phyloP scores from a whole-genome alignment of 2,329 filamentous ascomycete species.

The Aureobasidium mangrovei region DNA sequence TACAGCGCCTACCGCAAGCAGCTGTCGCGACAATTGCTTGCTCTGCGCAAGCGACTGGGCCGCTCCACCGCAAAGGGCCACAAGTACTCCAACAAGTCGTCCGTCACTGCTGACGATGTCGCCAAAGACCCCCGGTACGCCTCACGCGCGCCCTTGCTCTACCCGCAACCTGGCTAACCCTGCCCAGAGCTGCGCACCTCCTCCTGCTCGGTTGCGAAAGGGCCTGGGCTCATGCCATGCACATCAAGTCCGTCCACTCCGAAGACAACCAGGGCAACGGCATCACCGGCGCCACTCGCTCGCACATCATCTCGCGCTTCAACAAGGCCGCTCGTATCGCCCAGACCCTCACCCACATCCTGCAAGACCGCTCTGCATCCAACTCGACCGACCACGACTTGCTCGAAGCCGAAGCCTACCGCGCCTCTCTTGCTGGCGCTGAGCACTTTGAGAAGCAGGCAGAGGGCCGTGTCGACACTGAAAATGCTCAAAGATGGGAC shows the following conservation, averaged over 20 bases:
- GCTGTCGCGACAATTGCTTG: slow-evolving; percentile 71
- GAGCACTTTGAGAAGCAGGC: slow-evolving; percentile 75
- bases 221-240: slow-evolving; percentile 93
- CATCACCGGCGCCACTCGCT: slow-evolving; percentile 68
- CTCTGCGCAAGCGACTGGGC: slow-evolving; percentile 74
- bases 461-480: slow-evolving; percentile 32
- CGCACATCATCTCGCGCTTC: slow-evolving; percentile 81
- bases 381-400: slow-evolving; percentile 62
- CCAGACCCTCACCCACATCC: slow-evolving; percentile 54
- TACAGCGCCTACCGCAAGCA: slow-evolving; percentile 77
- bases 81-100: slow-evolving; percentile 67
- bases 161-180: neutral
- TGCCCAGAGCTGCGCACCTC: slow-evolving; percentile 61
- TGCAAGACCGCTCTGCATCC: slow-evolving; percentile 55
- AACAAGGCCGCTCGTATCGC: slow-evolving; percentile 69
- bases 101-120: slow-evolving; percentile 67
- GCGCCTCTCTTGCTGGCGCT: slow-evolving; percentile 64
- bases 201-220: slow-evolving; percentile 79
- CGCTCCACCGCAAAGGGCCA: slow-evolving; percentile 75
- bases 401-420: slow-evolving; percentile 80
- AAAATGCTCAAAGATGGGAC: slow-evolving; percentile 55
- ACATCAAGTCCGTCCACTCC: slow-evolving; percentile 76
- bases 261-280: slow-evolving; percentile 63
- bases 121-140: slow-evolving; percentile 65
- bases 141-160: neutral